phyloP scores from a whole-genome alignment of 2,329 filamentous ascomycete species.

The Trichothecium roseum region DNA sequence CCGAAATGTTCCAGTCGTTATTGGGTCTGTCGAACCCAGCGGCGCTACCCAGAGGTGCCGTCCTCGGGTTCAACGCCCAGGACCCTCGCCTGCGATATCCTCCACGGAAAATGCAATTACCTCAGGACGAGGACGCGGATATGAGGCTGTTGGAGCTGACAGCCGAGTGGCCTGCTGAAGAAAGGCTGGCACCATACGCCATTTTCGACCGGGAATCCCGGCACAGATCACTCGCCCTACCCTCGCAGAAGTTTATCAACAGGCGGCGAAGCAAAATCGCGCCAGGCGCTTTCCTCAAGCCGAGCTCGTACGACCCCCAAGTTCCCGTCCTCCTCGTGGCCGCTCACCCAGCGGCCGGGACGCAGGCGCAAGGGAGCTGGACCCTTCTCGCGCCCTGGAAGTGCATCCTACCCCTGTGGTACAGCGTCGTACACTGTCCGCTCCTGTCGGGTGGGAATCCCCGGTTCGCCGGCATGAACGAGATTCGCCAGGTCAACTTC shows the following conservation, averaged over 20 bases:
- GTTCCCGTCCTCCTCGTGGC: slow-evolving; percentile 70
- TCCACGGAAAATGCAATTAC: slow-evolving; percentile 37
- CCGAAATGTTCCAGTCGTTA: slow-evolving; percentile 39
- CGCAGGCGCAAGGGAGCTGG: slow-evolving; percentile 59
- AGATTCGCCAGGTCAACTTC: slow-evolving; percentile 71
- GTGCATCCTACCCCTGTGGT: slow-evolving; percentile 78
- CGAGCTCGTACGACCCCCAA: slow-evolving; percentile 52
- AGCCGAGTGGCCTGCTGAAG: slow-evolving; percentile 57
- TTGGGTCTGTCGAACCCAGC: slow-evolving; percentile 55
- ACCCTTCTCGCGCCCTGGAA: slow-evolving; percentile 84
- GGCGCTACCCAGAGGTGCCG: slow-evolving; percentile 55
- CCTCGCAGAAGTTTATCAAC: slow-evolving; percentile 74
- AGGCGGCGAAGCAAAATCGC: slow-evolving; percentile 55
- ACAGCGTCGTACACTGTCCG: slow-evolving; percentile 72
- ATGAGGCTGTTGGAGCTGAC: slow-evolving; percentile 46
- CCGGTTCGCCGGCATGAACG: slow-evolving; percentile 70
- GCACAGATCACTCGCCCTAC: slow-evolving; percentile 51
- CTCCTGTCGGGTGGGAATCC: slow-evolving; percentile 72
- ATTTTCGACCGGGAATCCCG: slow-evolving; percentile 63
- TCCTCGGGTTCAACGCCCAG: slow-evolving; percentile 62
- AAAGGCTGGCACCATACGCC: slow-evolving; percentile 29
- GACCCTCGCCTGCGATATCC: slow-evolving; percentile 79
- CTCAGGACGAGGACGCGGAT: slow-evolving; percentile 25
- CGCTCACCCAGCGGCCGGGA: slow-evolving; percentile 35
- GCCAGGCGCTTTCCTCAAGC: slow-evolving; percentile 52